phyloP scores from a whole-genome alignment of 116 monocot species.

The Phalaenopsis hybrid region DNA sequence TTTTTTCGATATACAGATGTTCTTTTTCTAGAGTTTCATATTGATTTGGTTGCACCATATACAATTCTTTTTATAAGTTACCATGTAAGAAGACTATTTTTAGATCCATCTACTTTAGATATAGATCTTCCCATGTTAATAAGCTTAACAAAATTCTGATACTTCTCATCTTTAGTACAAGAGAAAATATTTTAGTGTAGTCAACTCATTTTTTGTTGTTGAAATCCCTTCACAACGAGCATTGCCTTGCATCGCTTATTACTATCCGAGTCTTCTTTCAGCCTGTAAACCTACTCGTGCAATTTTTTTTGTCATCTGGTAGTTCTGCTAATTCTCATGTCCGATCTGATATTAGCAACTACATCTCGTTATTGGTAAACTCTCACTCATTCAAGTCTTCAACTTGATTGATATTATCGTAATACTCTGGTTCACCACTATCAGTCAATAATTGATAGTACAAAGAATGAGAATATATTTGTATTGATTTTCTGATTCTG shows the following conservation, averaged over 20 bases:
- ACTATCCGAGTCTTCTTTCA: not conserved
- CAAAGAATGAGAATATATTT: not conserved
- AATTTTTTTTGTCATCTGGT: not conserved
- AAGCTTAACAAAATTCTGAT: not conserved
- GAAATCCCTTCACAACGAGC: not conserved
- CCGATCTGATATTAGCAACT: too few relatives aligned
- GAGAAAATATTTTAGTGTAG: not conserved
- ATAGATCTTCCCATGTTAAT: not conserved
- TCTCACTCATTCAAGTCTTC: slow-evolving; percentile 3
- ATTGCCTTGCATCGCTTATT: slow-evolving; percentile 5
- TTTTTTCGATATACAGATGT: not conserved
- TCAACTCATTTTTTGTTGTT: not conserved
- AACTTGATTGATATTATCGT: not conserved
- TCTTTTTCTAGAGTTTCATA: not conserved
- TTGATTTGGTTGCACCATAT: not conserved
- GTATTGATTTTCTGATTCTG: not conserved
- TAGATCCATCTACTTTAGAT: slow-evolving; percentile 4
- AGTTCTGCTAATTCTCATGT: not conserved
- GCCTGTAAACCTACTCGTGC: not conserved
- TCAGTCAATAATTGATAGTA: not conserved
- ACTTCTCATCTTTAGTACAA: too few relatives aligned
- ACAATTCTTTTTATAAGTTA: not conserved
- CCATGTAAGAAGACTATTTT: not conserved
- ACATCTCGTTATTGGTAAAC: slow-evolving; percentile 4
- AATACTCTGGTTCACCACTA: not conserved